Evolutionary conservation across 106 monocot genomes (phyloP).

Genomic region (Dactylorhiza incarnata): DNA sequence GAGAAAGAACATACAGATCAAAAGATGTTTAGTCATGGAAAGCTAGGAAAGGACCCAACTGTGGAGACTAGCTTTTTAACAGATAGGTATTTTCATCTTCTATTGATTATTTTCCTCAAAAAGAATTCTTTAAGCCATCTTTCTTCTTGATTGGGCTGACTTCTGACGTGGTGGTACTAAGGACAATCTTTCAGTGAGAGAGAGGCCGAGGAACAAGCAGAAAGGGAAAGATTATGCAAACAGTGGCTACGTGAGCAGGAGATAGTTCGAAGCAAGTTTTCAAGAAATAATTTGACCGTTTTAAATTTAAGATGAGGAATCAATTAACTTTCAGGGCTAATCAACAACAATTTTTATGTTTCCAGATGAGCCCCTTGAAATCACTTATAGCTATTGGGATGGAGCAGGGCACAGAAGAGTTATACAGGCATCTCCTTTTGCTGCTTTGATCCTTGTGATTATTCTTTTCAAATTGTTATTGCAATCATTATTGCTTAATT

Average conservation of each 20-base stretch:
- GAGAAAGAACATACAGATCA: no score
- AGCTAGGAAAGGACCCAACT: slow-evolving; percentile 87
- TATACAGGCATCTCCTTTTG: slow-evolving; percentile 47
- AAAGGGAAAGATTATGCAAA: no score
- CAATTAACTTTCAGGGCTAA: no score
- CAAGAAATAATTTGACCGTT: no score
- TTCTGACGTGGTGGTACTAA: slow-evolving; percentile 37
- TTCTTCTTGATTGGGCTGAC: slow-evolving; percentile 24
- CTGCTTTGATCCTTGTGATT: neutral
- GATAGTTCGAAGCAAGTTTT: no score
- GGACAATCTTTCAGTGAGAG: slow-evolving; percentile 85
- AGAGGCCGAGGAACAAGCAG: slow-evolving; percentile 99
- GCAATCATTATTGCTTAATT: no score
- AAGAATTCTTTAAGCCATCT: neutral
- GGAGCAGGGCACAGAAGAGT: slow-evolving; percentile 92
- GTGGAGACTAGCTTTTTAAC: slow-evolving; percentile 98
- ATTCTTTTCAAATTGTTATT: no score
- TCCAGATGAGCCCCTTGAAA: no score
- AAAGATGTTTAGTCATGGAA: slow-evolving; percentile 42
- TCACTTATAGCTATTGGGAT: slow-evolving; percentile 99
- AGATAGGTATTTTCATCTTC: slow-evolving; percentile 61
- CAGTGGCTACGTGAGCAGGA: no score
- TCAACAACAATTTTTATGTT: no score
- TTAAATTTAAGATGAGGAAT: no score
- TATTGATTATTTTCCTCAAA: slow-evolving; percentile 1